These are phyloP conservation scores for Stenogyne calaminthoides DNA, from an alignment of 305 asterid genomes.

Conservation along the genomic window DNA sequence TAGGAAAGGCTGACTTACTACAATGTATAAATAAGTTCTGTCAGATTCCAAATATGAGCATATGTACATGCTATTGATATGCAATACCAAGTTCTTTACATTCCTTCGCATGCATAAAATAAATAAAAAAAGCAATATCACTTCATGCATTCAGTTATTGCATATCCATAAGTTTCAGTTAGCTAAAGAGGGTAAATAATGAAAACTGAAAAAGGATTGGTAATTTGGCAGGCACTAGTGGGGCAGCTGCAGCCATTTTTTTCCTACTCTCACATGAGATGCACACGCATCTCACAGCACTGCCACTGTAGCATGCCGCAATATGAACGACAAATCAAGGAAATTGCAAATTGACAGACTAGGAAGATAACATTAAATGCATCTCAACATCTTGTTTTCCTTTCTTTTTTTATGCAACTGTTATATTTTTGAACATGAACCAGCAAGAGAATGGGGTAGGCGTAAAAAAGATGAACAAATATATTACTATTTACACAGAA, in stretches of 20 bases:
- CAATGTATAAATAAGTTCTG: constrained; percentile 20
- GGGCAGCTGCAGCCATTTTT: not conserved
- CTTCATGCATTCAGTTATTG: not conserved
- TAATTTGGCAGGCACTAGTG: not conserved
- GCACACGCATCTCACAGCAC: not conserved
- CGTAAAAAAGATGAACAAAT: not conserved
- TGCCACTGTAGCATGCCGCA: not conserved
- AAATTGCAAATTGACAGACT: not conserved
- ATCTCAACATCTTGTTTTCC: not conserved
- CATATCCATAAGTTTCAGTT: not conserved
- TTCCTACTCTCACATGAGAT: not conserved
- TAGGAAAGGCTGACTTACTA: not conserved
- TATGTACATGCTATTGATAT: not conserved
- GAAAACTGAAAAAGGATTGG: not conserved
- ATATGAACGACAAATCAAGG: constrained; percentile 7
- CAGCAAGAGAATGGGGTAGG: not conserved
- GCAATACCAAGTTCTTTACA: constrained; percentile 4
- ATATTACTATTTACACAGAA: not conserved
- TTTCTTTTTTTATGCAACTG: not conserved
- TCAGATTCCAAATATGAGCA: not conserved
- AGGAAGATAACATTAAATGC: not conserved
- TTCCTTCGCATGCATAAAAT: not conserved
- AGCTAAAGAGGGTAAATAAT: not conserved
- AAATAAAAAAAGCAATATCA: not conserved
- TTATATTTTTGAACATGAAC: not conserved